Evolutionary conservation across 169 alveolate genomes (phyloP).

Genomic region (Eimeria maxima): DNA sequence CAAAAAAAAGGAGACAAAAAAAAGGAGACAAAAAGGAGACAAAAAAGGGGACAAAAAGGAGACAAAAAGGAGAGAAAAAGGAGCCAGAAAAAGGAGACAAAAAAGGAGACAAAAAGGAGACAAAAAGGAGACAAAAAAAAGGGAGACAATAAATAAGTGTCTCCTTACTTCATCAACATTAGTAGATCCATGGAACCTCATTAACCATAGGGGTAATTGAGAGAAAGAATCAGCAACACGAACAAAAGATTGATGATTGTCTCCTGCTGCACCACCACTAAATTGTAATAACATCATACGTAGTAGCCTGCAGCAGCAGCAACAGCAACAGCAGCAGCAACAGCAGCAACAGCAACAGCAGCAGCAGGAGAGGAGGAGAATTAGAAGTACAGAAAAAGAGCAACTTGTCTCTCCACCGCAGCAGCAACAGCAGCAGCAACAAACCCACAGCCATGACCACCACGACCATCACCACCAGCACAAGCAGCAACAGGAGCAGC

Average conservation of each 20-base stretch:
- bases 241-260: conserved; percentile 88
- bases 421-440: conserved; percentile 93
- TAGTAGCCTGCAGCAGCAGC: conserved; percentile 88
- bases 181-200: conserved; percentile 97
- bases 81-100: too few relatives aligned
- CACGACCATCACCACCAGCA: not conserved
- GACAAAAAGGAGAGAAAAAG: too few relatives aligned
- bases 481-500: not conserved
- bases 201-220: conserved; percentile 92
- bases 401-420: conserved; percentile 85
- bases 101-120: too few relatives aligned
- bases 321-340: conserved; percentile 1
- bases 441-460: conserved; percentile 61
- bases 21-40: too few relatives aligned
- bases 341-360: not conserved
- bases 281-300: conserved; percentile 94
- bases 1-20: too few relatives aligned
- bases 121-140: too few relatives aligned
- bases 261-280: conserved; percentile 91
- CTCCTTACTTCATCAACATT: conserved; percentile 87
- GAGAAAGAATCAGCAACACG: conserved; percentile 93
- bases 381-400: too few relatives aligned
- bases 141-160: too few relatives aligned
- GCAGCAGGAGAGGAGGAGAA: too few relatives aligned
- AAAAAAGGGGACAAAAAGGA: too few relatives aligned